Evolutionary conservation across 148 eudicot species (phyloP), one percentile per base, ranked within the genome.

Genomic region (Rheum nobile): DNA sequence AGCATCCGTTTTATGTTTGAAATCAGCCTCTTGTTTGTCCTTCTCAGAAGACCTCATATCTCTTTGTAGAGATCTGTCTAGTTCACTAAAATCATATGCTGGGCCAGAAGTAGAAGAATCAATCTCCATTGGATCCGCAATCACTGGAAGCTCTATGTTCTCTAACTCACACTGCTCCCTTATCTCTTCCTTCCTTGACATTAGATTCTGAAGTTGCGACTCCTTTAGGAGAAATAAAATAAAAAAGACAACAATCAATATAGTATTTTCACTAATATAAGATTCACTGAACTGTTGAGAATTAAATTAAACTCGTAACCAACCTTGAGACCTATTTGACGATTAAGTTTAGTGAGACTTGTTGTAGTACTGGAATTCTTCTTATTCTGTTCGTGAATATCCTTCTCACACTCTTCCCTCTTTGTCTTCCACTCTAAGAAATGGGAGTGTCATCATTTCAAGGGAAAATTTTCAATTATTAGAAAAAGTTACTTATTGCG

Each of bases 341-440:
- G 92, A 71, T 86, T 88, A 72, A 84, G 85, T 80, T 92, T 96
- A 79, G 85, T 87, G 54, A 92, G 76, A 78, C 83, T 88, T 32
- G 97, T 87, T 82, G 95, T 92, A 50, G 96, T 86, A 85, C 79
- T 85, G 16, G 99, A 88, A 76, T 90, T 90, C 86, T 87, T 89
- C 87, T 86, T 88, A 82, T 83, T 83, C 85, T 90, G 88, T 72
- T 83, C 94, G 77, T 90, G 90, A 29, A 90, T 85, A n/a, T 83
- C 92, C 82, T 79, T 90, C 71, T 96, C 97, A 76, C 94, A 87
- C 76, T 82, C 92, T 82, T 92, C 99, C 72, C 88, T 78, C 82
- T 87, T 89, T 72, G 88, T 84, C 79, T 89, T 96, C 97, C 89
- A 87, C 22, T 79, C 99, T 96, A 74, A 28, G 48, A 42, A 76